phyloP scores from a whole-genome alignment of 768 basidiomycete species.

The Phylloporus sp. region DNA sequence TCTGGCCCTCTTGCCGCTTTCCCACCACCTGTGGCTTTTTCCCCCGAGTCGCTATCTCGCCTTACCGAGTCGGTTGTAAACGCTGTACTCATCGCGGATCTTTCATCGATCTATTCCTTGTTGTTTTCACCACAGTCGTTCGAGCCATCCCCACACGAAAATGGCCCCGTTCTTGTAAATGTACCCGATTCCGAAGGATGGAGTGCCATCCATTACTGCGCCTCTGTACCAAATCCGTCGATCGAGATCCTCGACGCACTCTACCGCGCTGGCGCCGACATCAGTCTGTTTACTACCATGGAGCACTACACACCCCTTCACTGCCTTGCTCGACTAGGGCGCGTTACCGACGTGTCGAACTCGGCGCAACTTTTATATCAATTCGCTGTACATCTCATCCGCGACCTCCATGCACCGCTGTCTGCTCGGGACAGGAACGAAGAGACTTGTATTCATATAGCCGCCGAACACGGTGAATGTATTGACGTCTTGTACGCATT shows the following conservation, averaged over 20 bases:
- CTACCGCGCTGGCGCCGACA: constrained; percentile 72
- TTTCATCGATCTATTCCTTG: constrained; percentile 47
- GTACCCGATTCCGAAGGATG: constrained; percentile 62
- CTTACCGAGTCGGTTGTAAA: constrained; percentile 51
- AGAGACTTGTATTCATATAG: constrained; percentile 77
- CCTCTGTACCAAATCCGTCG: constrained; percentile 49
- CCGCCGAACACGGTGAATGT: constrained; percentile 68
- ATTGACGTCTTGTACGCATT: constrained; percentile 58
- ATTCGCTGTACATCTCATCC: constrained; percentile 63
- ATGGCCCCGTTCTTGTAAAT: constrained; percentile 56
- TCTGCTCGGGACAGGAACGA: constrained; percentile 59
- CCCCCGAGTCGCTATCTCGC: constrained; percentile 37
- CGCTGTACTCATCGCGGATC: constrained; percentile 46
- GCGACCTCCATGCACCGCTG: constrained; percentile 64
- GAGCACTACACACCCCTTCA: constrained; percentile 67
- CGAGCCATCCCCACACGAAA: constrained; percentile 38
- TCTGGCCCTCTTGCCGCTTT: constrained; percentile 25
- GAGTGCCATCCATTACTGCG: constrained; percentile 71
- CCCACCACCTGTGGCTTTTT: constrained; percentile 32
- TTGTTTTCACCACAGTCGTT: constrained; percentile 46
- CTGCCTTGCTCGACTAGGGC: constrained; percentile 47
- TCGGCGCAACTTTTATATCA: constrained; percentile 42
- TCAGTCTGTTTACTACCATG: constrained; percentile 59
- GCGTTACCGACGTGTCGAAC: constrained; percentile 32
- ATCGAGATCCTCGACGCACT: constrained; percentile 62